Conservation (phyloP, 495 filamentous ascomycete species). For the Opeltia flavorubescens region DNA sequence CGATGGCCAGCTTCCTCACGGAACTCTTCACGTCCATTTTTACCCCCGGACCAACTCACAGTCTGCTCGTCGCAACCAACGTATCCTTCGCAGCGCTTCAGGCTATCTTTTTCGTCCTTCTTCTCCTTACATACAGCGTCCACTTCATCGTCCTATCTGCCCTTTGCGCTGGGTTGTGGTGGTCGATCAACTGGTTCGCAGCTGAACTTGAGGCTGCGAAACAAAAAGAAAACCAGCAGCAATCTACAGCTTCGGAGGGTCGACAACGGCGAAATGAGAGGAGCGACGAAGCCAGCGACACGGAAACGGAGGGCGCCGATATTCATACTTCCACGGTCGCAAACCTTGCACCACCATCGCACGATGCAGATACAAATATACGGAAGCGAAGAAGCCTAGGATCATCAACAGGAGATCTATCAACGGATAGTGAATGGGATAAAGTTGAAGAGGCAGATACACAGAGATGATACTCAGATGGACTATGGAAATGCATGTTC, state of each 20-base stretch:
- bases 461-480: background rate
- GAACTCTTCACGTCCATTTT: slow-evolving; percentile 87
- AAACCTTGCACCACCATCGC: slow-evolving; percentile 14
- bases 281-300: slow-evolving; percentile 28
- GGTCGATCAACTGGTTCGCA: slow-evolving; percentile 93
- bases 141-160: slow-evolving; percentile 75
- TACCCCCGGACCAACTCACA: slow-evolving; percentile 74
- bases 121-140: slow-evolving; percentile 69
- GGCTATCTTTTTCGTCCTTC: slow-evolving; percentile 55
- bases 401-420: slow-evolving; percentile 30
- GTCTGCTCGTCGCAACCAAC: slow-evolving; percentile 83
- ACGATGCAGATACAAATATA: slow-evolving; percentile 16
- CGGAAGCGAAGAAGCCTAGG: slow-evolving; percentile 30
- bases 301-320: slow-evolving; percentile 30
- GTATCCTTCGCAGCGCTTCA: slow-evolving; percentile 76
- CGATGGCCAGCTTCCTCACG: slow-evolving; percentile 68
- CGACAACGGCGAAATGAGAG: slow-evolving; percentile 22
- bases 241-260: slow-evolving; percentile 33
- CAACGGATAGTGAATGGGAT: slow-evolving; percentile 43
- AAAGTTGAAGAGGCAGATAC: slow-evolving; percentile 14
- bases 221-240: slow-evolving; percentile 39
- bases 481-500: too few relatives aligned
- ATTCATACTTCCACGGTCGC: background rate
- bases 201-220: slow-evolving; percentile 56
- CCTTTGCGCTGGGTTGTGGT: slow-evolving; percentile 74